These are phyloP conservation scores for Vitrella brassicaformis DNA, from an alignment of 73 alveolate species.

Conservation along the genomic window DNA sequence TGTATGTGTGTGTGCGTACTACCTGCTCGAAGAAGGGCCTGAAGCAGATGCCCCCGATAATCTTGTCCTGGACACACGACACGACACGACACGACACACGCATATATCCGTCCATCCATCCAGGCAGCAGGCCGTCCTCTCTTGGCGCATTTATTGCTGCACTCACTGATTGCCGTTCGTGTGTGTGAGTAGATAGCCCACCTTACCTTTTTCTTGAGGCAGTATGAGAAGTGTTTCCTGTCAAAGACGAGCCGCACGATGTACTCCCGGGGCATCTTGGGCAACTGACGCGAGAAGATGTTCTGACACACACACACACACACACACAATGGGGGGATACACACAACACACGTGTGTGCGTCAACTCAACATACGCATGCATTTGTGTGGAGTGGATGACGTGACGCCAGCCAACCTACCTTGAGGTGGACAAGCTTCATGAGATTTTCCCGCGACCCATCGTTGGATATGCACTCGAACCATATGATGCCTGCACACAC, in stretches of 20 bases:
- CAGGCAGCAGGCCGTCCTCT: slow-evolving; percentile 34
- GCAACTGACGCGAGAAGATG: slow-evolving; percentile 81
- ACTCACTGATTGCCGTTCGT: slow-evolving; percentile 48
- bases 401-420: no score
- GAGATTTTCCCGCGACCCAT: slow-evolving; percentile 2
- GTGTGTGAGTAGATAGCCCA: slow-evolving; percentile 49
- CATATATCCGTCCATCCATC: slow-evolving; percentile 1
- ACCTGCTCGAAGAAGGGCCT: slow-evolving; percentile 63
- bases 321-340: no score
- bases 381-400: no score
- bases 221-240: slow-evolving; percentile 46
- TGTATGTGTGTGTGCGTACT: no score
- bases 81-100: slow-evolving; percentile 58
- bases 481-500: no score
- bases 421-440: slow-evolving; percentile 53
- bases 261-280: slow-evolving; percentile 94
- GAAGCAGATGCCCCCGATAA: slow-evolving; percentile 62
- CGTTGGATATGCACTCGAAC: slow-evolving; percentile 2
- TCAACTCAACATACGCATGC: no score
- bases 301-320: no score
- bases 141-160: no score
- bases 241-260: slow-evolving; percentile 83
- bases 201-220: slow-evolving; percentile 50
- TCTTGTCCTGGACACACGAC: no score
- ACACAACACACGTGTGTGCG: no score